Evolutionary conservation across 2,329 filamentous ascomycete species (phyloP).

Genomic region (Bipolaris gigantea): DNA sequence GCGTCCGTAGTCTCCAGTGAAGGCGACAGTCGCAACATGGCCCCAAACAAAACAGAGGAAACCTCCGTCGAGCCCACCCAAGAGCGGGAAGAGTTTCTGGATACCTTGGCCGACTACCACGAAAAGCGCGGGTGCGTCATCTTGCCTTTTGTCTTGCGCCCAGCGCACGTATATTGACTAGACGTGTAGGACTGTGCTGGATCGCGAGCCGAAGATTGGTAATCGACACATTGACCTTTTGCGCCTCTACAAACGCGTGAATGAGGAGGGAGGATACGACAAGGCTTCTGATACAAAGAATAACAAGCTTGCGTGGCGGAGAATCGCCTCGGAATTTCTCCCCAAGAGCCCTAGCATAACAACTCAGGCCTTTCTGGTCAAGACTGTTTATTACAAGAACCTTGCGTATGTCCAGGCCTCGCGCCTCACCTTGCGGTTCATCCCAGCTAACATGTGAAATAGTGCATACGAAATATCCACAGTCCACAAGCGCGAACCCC

Average conservation of each 20-base stretch:
- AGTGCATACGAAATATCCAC: constrained; percentile 80
- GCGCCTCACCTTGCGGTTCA: neutral
- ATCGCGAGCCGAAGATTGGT: constrained; percentile 80
- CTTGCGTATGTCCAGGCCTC: constrained; percentile 58
- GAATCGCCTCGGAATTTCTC: constrained; percentile 74
- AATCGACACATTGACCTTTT: constrained; percentile 74
- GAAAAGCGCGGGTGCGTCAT: constrained; percentile 67
- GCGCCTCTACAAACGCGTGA: constrained; percentile 76
- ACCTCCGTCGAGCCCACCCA: constrained; percentile 53
- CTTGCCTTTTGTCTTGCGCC: constrained; percentile 21
- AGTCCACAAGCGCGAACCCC: constrained; percentile 76
- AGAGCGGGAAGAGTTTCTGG: constrained; percentile 80
- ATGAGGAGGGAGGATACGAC: constrained; percentile 81
- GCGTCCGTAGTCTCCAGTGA: constrained; percentile 19
- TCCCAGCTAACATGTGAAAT: constrained; percentile 6
- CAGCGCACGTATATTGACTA: constrained; percentile 25
- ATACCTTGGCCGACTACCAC: constrained; percentile 72
- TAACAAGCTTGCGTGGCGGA: constrained; percentile 84
- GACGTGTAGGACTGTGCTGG: constrained; percentile 65
- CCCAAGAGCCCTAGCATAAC: constrained; percentile 72
- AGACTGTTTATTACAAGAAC: constrained; percentile 88
- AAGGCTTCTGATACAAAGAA: constrained; percentile 66
- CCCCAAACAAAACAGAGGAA: constrained; percentile 48
- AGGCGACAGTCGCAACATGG: constrained; percentile 49
- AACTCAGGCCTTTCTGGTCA: constrained; percentile 82